These are phyloP conservation scores for Ramaria rubella DNA, from an alignment of 768 basidiomycete genomes.

Conservation along the genomic window DNA sequence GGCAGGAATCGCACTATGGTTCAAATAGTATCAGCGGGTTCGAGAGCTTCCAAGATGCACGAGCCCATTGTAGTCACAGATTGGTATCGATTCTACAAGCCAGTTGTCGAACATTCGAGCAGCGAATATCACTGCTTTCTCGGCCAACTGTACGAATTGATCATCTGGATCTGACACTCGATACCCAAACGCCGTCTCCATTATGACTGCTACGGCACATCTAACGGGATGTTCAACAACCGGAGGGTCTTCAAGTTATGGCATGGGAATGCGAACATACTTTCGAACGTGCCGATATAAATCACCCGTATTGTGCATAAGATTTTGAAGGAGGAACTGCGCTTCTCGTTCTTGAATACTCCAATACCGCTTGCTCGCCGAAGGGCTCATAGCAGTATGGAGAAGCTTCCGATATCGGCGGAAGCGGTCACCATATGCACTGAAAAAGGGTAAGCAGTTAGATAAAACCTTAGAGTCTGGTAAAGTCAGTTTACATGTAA, in stretches of 20 bases:
- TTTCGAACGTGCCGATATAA: no score
- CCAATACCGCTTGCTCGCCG: background rate
- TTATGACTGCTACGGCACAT: conserved; percentile 20
- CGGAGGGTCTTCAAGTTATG: no score
- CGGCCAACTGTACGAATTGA: conserved; percentile 20
- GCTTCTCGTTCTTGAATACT: background rate
- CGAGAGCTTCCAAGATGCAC: background rate
- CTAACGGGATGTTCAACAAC: background rate
- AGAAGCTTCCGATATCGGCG: background rate
- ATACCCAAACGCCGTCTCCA: conserved; percentile 37
- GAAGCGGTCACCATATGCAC: background rate
- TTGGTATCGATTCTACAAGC: conserved; percentile 13
- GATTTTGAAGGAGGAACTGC: background rate
- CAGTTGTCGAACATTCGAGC: conserved; percentile 9
- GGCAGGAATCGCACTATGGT: conserved; percentile 32
- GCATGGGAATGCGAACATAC: no score
- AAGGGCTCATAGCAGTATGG: background rate
- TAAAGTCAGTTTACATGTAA: background rate
- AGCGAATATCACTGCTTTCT: background rate
- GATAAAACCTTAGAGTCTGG: background rate
- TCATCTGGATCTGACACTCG: conserved; percentile 29
- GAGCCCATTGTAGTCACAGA: conserved; percentile 1
- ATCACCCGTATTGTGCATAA: no score
- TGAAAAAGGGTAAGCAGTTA: background rate
- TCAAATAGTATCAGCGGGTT: background rate